Conservation (phyloP, 352 stramenopile species). For the Pythium oligandrum region DNA sequence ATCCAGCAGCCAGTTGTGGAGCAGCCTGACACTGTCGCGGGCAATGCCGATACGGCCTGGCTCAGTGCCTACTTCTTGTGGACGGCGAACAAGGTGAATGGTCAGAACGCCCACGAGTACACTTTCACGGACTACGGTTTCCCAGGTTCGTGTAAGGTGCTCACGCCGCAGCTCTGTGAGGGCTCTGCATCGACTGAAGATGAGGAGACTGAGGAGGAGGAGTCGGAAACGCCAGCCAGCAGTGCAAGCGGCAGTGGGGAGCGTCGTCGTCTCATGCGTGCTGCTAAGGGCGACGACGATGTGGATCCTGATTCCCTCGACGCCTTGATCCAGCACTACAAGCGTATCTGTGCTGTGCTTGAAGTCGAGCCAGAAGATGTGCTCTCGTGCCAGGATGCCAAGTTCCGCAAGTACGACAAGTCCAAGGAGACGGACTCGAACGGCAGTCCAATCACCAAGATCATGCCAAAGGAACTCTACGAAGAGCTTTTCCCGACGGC, state of each 20-base stretch:
- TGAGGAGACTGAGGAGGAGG: not conserved
- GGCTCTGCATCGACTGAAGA: not conserved
- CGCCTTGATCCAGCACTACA: not conserved
- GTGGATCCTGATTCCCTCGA: not conserved
- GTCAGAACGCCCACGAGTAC: not conserved
- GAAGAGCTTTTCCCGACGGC: conserved; percentile 10
- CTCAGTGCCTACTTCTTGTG: not conserved
- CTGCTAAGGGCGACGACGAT: not conserved
- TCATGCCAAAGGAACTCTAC: not conserved
- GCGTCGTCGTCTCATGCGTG: not conserved
- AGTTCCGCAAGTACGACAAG: not conserved
- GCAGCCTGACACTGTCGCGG: not conserved
- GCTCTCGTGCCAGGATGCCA: not conserved
- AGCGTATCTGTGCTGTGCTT: not conserved
- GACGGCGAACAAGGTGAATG: not conserved
- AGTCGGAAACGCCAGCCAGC: not conserved
- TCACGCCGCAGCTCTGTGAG: not conserved
- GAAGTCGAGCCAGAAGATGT: not conserved
- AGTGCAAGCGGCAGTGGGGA: not conserved
- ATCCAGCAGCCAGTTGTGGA: not conserved
- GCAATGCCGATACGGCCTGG: not conserved
- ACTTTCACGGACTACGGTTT: not conserved
- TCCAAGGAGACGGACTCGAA: not conserved
- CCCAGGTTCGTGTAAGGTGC: not conserved
- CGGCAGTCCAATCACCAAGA: not conserved